Evolutionary conservation across 805 yeast genomes (phyloP).

Genomic region (Ogataea angusta): DNA sequence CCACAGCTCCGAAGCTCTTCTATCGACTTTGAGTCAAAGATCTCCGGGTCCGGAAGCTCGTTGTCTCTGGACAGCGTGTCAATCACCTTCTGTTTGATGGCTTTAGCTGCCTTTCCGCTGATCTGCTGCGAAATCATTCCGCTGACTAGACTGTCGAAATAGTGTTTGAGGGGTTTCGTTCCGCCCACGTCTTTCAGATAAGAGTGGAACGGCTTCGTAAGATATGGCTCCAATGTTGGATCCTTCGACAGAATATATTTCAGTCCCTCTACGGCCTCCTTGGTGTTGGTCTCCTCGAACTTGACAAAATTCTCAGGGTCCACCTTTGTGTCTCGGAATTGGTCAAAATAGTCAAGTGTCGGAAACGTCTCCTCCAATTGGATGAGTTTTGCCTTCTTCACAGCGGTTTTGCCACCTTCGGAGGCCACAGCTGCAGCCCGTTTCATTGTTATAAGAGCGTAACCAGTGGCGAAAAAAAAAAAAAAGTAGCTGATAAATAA

Average conservation of each 20-base stretch:
- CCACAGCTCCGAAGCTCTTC: constrained; percentile 64
- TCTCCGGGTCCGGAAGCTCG: constrained; percentile 50
- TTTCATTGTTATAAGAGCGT: constrained; percentile 2
- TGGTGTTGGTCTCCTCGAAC: constrained; percentile 15
- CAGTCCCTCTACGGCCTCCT: constrained; percentile 26
- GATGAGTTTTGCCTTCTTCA: constrained; percentile 7
- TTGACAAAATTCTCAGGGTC: background rate
- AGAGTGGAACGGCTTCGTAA: constrained; percentile 13
- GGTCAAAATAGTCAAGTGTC: constrained; percentile 6
- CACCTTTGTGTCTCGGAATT: background rate
- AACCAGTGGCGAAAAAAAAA: constrained; percentile 10
- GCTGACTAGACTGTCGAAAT: constrained; percentile 41
- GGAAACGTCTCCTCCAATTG: constrained; percentile 8
- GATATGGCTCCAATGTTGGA: constrained; percentile 17
- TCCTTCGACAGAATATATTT: constrained; percentile 24
- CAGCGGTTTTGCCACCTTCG: constrained; percentile 4
- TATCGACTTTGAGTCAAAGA: constrained; percentile 37
- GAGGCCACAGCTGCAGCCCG: constrained; percentile 7
- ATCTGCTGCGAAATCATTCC: constrained; percentile 71
- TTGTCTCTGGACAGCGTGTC: constrained; percentile 11
- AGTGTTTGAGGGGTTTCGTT: constrained; percentile 24
- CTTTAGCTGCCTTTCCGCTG: constrained; percentile 74
- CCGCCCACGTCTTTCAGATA: constrained; percentile 6
- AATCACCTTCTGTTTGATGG: constrained; percentile 46
- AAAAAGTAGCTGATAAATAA: background rate